Conservation (phyloP, 192 early-diverging fungal genomes). For the Geosiphon pyriformis region DNA sequence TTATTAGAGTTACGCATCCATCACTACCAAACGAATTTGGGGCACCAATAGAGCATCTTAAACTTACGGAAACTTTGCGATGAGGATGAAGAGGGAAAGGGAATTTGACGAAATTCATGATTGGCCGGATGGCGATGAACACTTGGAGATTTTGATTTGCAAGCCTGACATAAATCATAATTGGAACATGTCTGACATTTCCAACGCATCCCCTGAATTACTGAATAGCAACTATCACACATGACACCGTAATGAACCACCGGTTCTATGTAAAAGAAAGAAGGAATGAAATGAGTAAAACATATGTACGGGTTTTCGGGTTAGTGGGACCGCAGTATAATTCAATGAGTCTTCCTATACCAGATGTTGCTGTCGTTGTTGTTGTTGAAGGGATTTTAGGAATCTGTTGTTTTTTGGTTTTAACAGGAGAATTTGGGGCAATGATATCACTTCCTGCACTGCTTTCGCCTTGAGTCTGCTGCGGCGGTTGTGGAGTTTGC, state of each 20-base stretch:
- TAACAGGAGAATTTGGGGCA: not conserved
- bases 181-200: conserved; percentile 49
- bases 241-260: conserved; percentile 37
- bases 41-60: too few relatives aligned
- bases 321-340: too few relatives aligned
- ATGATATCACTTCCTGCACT: not conserved
- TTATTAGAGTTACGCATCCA: too few relatives aligned
- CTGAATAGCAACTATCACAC: conserved; percentile 50
- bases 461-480: not conserved
- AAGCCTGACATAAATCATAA: conserved; percentile 48
- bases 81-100: conserved; percentile 6
- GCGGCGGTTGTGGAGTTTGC: not conserved
- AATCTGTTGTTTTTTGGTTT: not conserved
- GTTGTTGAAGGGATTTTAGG: not conserved
- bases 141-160: conserved; percentile 26
- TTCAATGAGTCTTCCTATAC: too few relatives aligned
- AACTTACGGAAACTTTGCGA: too few relatives aligned
- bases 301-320: too few relatives aligned
- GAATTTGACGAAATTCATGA: conserved; percentile 34
- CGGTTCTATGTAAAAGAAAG: conserved; percentile 2
- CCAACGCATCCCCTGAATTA: conserved; percentile 45
- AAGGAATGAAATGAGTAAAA: not conserved
- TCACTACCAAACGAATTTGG: too few relatives aligned
- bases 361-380: too few relatives aligned
- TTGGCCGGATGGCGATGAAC: conserved; percentile 16